These are phyloP conservation scores for Galeopsis tetrahit DNA, from an alignment of 257 asterid genomes.

Conservation along the genomic window DNA sequence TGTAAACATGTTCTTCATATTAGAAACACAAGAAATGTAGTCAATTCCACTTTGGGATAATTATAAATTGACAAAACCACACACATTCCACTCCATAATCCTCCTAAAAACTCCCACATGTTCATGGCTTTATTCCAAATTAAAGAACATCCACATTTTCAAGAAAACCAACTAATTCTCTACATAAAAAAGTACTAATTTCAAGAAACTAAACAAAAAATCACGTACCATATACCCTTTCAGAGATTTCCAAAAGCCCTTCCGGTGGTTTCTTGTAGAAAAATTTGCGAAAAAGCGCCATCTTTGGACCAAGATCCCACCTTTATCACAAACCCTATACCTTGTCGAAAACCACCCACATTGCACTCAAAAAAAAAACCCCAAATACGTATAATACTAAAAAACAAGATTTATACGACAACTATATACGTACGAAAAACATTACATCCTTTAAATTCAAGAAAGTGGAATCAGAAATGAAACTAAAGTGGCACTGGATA, in stretches of 20 bases:
- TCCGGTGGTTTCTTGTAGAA: slow-evolving; percentile 63
- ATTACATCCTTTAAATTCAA: slow-evolving; percentile 37
- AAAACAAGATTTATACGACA: slow-evolving; percentile 24
- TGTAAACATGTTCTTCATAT: background rate
- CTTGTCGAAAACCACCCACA: slow-evolving; percentile 30
- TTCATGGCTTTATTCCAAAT: no score
- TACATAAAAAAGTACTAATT: background rate
- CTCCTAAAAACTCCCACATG: background rate
- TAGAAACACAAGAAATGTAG: background rate
- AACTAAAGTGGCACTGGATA: slow-evolving; percentile 32
- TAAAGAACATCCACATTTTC: background rate
- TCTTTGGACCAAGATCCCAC: slow-evolving; percentile 38
- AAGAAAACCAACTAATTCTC: slow-evolving; percentile 14
- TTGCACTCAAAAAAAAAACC: slow-evolving; percentile 30
- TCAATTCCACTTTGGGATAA: slow-evolving; percentile 14
- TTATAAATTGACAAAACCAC: background rate
- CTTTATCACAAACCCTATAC: slow-evolving; percentile 42
- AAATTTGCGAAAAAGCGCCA: slow-evolving; percentile 57
- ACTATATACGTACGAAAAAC: background rate
- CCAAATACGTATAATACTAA: slow-evolving; percentile 11
- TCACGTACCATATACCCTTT: slow-evolving; percentile 56
- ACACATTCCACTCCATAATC: background rate
- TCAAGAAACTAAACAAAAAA: slow-evolving; percentile 21
- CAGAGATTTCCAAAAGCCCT: slow-evolving; percentile 62
- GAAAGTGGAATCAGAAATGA: slow-evolving; percentile 42